Percentiles rank a stretch among this genome's conserved stretches.
Conservation (phyloP, 805 yeast genomes). For the Pichia californica region DNA sequence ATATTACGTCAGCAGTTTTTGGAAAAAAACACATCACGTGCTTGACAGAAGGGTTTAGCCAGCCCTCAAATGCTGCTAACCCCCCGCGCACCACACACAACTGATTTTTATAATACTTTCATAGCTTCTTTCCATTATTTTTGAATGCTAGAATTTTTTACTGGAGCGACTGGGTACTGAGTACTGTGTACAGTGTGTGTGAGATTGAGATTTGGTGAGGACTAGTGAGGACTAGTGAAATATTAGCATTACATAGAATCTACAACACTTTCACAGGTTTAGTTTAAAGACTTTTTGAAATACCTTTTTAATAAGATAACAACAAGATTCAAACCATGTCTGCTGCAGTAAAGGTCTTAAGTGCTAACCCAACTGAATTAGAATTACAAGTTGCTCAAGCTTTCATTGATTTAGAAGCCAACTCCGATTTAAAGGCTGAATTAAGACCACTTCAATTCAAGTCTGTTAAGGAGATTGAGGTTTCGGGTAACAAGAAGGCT, state of each 20-base stretch:
- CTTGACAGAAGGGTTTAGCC: constrained; percentile 8
- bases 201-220: too few relatives aligned
- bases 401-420: constrained; percentile 87
- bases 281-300: too few relatives aligned
- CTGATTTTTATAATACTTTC: too few relatives aligned
- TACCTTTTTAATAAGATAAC: background rate
- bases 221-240: too few relatives aligned
- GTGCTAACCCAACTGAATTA: constrained; percentile 94
- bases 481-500: constrained; percentile 97
- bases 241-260: too few relatives aligned
- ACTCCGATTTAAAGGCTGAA: constrained; percentile 95
- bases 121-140: background rate
- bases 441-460: constrained; percentile 98
- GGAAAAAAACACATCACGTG: too few relatives aligned
- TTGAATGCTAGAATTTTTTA: background rate
- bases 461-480: constrained; percentile 97
- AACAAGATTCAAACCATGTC: constrained; percentile 54
- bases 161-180: background rate
- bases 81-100: constrained; percentile 5
- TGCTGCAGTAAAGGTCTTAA: constrained; percentile 93
- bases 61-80: too few relatives aligned
- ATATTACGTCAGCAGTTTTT: too few relatives aligned
- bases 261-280: too few relatives aligned
- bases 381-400: constrained; percentile 99
- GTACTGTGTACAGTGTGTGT: too few relatives aligned